Evolutionary conservation across 73 alveolate species (phyloP).

Genomic region (Paramecium biaurelia): DNA sequence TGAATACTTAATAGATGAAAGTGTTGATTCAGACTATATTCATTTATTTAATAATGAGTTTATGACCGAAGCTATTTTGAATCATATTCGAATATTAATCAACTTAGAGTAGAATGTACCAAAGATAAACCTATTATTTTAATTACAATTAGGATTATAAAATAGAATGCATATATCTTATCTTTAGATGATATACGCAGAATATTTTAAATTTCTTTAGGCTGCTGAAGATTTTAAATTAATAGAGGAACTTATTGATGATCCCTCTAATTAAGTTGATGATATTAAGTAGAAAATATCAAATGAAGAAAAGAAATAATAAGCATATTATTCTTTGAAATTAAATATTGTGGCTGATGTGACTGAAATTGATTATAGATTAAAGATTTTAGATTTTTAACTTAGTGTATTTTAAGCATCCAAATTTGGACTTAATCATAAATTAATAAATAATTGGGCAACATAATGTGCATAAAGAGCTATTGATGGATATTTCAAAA

Average conservation of each 20-base stretch:
- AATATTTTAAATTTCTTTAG: background rate
- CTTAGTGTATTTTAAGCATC: background rate
- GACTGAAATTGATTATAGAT: background rate
- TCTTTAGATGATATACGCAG: background rate
- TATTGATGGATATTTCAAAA: background rate
- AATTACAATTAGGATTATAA: background rate
- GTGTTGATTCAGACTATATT: background rate
- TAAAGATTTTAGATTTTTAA: background rate
- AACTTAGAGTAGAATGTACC: background rate
- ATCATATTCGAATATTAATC: background rate
- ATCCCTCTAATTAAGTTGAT: background rate
- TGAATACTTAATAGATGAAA: background rate
- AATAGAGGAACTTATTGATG: background rate
- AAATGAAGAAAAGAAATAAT: background rate
- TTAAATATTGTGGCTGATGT: background rate
- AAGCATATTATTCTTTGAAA: background rate
- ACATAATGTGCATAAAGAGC: background rate
- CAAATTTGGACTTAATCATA: background rate
- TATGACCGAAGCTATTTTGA: background rate
- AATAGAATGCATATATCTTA: background rate
- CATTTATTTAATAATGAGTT: background rate
- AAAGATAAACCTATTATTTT: background rate
- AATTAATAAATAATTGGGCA: conserved; percentile 39
- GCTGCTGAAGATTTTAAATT: background rate
- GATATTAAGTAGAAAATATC: background rate